Percentiles rank a stretch among this genome's conserved stretches.
These are phyloP conservation scores for Diphasiastrum complanatum DNA, from an alignment of 83 land plant genomes.

Conservation along the genomic window DNA sequence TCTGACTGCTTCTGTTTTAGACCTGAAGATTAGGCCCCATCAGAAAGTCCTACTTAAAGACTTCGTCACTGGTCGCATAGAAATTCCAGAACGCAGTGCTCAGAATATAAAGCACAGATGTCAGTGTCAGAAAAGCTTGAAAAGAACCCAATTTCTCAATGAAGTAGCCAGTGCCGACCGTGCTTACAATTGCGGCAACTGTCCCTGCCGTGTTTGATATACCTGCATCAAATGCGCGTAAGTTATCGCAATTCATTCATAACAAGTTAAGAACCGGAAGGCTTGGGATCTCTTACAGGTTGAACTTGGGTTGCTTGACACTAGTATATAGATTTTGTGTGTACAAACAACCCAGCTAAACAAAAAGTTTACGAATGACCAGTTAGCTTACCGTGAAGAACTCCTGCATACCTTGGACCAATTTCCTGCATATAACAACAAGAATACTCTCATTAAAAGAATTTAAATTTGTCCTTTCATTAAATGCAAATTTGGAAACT, in stretches of 20 bases:
- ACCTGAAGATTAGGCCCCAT: neutral
- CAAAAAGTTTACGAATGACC: too few relatives aligned
- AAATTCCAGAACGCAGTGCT: constrained; percentile 72
- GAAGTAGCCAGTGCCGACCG: constrained; percentile 80
- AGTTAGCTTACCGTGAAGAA: constrained; percentile 81
- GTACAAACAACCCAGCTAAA: neutral
- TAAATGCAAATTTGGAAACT: neutral
- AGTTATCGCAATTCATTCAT: neutral
- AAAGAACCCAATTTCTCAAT: constrained; percentile 82
- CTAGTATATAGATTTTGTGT: neutral
- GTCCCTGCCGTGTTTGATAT: constrained; percentile 94
- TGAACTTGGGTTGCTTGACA: neutral
- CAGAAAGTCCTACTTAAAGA: constrained; percentile 30
- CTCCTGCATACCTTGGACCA: constrained; percentile 87
- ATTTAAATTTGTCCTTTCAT: neutral
- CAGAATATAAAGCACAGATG: constrained; percentile 57
- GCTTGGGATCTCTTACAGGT: neutral
- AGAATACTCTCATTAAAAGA: constrained; percentile 1
- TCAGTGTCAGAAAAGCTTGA: constrained; percentile 70
- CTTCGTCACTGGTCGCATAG: constrained; percentile 69
- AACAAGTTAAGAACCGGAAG: neutral
- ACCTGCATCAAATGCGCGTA: constrained; percentile 37
- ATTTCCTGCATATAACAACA: constrained; percentile 57
- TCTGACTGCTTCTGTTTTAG: too few relatives aligned
- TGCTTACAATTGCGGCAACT: constrained; percentile 79